Conservation (phyloP, 768 basidiomycete species). For the Pisolithus orientalis region DNA sequence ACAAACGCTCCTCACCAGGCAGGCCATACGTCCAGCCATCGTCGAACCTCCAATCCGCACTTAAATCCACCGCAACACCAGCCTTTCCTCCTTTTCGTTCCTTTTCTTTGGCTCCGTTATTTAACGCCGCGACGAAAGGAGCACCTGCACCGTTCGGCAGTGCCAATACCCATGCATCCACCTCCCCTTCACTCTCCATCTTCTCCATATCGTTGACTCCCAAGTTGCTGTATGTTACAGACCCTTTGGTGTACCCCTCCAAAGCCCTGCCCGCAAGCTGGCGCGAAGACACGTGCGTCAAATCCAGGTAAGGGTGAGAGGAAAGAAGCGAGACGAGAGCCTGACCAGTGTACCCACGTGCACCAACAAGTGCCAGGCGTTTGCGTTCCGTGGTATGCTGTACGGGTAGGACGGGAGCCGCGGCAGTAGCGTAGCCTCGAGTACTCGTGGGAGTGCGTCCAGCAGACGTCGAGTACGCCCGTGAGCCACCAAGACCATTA, state of each 20-base stretch:
- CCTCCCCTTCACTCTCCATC: constrained; percentile 85
- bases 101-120: constrained; percentile 61
- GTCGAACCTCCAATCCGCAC: constrained; percentile 96
- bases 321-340: constrained; percentile 84
- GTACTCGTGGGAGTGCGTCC: constrained; percentile 42
- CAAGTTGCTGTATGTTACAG: constrained; percentile 76
- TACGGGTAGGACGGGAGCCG: constrained; percentile 23
- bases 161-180: constrained; percentile 99
- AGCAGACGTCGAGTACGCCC: constrained; percentile 55
- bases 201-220: constrained; percentile 69
- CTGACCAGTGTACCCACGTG: constrained; percentile 93
- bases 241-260: constrained; percentile 71
- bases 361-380: constrained; percentile 90
- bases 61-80: constrained; percentile 86
- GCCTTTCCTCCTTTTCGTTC: constrained; percentile 31
- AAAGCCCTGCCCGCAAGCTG: constrained; percentile 82
- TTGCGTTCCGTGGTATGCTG: constrained; percentile 61
- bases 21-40: constrained; percentile 95
- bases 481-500: constrained; percentile 33
- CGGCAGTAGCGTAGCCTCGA: constrained; percentile 78
- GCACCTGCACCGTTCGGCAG: constrained; percentile 96
- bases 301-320: constrained; percentile 78
- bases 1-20: constrained; percentile 78
- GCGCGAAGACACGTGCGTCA: constrained; percentile 95
- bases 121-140: constrained; percentile 94